Evolutionary conservation across 495 filamentous ascomycete genomes (phyloP).

Genomic region (Beverwykella pulmonaria): DNA sequence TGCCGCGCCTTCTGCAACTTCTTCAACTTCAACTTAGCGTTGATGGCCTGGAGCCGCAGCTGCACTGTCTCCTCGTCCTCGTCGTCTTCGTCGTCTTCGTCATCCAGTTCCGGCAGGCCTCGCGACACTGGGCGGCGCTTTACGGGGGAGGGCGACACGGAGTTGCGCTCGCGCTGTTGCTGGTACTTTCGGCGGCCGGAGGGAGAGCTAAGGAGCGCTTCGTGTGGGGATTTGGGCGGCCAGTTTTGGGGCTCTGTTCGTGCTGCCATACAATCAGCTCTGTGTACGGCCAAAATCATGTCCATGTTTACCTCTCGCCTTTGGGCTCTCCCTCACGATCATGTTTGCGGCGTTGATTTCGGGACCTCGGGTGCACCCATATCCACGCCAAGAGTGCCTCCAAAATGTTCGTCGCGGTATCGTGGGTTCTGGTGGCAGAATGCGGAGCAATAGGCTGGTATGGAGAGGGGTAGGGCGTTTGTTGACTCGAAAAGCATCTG

Average conservation of each 20-base stretch:
- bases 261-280: conserved; percentile 8
- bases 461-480: neutral
- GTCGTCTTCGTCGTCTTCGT: conserved; percentile 48
- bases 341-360: conserved; percentile 18
- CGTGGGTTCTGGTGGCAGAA: neutral
- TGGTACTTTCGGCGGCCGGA: conserved; percentile 68
- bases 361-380: conserved; percentile 22
- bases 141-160: conserved; percentile 57
- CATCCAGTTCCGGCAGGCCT: conserved; percentile 45
- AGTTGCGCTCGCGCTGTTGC: conserved; percentile 25
- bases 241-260: conserved; percentile 61
- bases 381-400: conserved; percentile 16
- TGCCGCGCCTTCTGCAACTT: conserved; percentile 62
- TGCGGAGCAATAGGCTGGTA: neutral
- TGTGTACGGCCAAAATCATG: neutral
- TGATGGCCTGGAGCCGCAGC: conserved; percentile 79
- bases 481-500: neutral
- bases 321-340: conserved; percentile 38
- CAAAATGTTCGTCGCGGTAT: neutral
- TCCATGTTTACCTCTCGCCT: neutral
- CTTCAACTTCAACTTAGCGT: conserved; percentile 86
- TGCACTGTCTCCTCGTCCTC: conserved; percentile 91
- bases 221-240: conserved; percentile 86
- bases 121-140: conserved; percentile 45
- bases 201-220: conserved; percentile 80